Evolutionary conservation across 1,139 yeast genomes (phyloP).

Genomic region (Diutina mesorugosa): DNA sequence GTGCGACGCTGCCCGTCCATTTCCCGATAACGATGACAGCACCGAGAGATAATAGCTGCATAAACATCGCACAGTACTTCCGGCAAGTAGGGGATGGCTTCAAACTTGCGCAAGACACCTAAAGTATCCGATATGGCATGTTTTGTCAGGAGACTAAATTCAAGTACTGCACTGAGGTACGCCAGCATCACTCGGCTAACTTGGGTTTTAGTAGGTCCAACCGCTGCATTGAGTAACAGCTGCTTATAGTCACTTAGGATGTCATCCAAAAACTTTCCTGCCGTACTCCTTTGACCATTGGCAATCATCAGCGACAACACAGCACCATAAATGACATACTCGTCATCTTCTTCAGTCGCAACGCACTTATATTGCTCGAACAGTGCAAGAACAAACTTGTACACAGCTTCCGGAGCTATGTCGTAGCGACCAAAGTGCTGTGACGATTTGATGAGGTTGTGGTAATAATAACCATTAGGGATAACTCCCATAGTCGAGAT

Average conservation of each 20-base stretch:
- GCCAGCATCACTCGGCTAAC: slow-evolving; percentile 20
- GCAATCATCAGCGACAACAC: slow-evolving; percentile 38
- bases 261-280: slow-evolving; percentile 44
- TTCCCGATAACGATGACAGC: slow-evolving; percentile 11
- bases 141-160: slow-evolving; percentile 6
- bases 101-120: slow-evolving; percentile 14
- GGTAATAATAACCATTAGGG: slow-evolving; percentile 4
- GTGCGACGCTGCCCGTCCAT: slow-evolving; percentile 7
- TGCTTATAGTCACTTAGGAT: slow-evolving; percentile 20
- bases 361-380: slow-evolving; percentile 13
- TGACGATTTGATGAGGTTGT: slow-evolving; percentile 14
- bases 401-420: slow-evolving; percentile 9
- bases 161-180: slow-evolving; percentile 17
- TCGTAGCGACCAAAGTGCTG: slow-evolving; percentile 11
- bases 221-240: slow-evolving; percentile 5
- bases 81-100: slow-evolving; percentile 22
- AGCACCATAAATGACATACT: slow-evolving; percentile 35
- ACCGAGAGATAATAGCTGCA: slow-evolving; percentile 19
- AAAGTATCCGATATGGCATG: neutral
- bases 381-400: slow-evolving; percentile 16
- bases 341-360: slow-evolving; percentile 8
- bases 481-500: neutral
- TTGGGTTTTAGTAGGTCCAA: slow-evolving; percentile 7
- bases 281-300: slow-evolving; percentile 33
- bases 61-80: slow-evolving; percentile 21